Percentiles rank a stretch among this genome's conserved stretches.
These are phyloP conservation scores for Rutstroemia sp. DNA, from an alignment of 2,329 filamentous ascomycete species.

Conservation along the genomic window DNA sequence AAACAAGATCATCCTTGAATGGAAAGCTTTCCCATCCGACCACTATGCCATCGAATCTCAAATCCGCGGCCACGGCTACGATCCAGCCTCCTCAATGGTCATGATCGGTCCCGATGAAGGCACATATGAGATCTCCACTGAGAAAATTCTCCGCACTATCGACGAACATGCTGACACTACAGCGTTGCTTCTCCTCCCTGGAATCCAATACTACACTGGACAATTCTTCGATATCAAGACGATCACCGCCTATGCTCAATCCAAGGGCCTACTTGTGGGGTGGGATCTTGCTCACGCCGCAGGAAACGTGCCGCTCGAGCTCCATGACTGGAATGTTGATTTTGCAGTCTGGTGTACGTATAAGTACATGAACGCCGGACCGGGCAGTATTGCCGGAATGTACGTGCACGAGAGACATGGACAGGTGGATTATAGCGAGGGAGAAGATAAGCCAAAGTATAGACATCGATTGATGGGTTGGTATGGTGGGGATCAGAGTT, in stretches of 20 bases:
- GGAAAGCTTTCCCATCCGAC: slow-evolving; percentile 84
- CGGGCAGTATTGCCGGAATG: slow-evolving; percentile 70
- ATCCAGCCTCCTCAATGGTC: slow-evolving; percentile 63
- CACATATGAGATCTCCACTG: slow-evolving; percentile 57
- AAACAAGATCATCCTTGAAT: slow-evolving; percentile 64
- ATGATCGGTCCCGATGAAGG: slow-evolving; percentile 58
- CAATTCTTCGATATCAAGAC: slow-evolving; percentile 76
- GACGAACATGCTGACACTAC: slow-evolving; percentile 65
- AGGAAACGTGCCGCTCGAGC: slow-evolving; percentile 69
- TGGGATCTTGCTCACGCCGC: slow-evolving; percentile 87
- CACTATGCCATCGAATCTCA: slow-evolving; percentile 38
- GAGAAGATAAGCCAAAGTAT: slow-evolving; percentile 41
- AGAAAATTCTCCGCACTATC: slow-evolving; percentile 65
- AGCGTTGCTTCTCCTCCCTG: slow-evolving; percentile 73
- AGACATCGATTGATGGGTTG: slow-evolving; percentile 68
- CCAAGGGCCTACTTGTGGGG: slow-evolving; percentile 63
- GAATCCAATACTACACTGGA: slow-evolving; percentile 87
- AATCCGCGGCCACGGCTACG: slow-evolving; percentile 16
- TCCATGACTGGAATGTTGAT: slow-evolving; percentile 88
- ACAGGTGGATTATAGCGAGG: slow-evolving; percentile 38
- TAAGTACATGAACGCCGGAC: slow-evolving; percentile 86
- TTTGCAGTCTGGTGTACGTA: slow-evolving; percentile 93
- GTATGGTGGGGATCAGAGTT: slow-evolving; percentile 76
- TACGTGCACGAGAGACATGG: slow-evolving; percentile 76
- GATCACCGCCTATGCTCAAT: slow-evolving; percentile 72